Conservation (phyloP, 352 stramenopile genomes). For the Globisporangium lucens region DNA sequence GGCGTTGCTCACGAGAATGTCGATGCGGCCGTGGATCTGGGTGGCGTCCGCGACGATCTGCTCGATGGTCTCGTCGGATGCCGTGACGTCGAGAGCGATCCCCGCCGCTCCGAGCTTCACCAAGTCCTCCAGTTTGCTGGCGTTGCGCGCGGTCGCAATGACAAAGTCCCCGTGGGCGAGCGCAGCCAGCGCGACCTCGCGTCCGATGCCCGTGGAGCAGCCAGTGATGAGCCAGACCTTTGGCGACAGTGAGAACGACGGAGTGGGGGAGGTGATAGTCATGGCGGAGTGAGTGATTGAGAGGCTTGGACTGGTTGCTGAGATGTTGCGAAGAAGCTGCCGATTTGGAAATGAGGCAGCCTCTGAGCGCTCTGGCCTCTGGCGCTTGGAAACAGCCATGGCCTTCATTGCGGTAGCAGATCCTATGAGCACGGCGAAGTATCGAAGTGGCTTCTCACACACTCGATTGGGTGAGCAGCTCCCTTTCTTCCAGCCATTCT, state of each 20-base stretch:
- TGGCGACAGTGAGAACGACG: neutral
- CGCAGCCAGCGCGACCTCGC: conserved; percentile 26
- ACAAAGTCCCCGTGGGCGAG: conserved; percentile 30
- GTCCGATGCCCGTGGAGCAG: conserved; percentile 19
- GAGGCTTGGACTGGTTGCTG: too few species aligned
- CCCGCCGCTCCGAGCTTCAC: conserved; percentile 24
- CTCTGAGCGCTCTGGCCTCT: too few species aligned
- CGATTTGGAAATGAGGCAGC: too few species aligned
- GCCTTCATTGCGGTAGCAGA: too few species aligned
- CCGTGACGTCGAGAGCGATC: neutral
- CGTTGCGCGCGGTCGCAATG: conserved; percentile 35
- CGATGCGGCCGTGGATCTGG: conserved; percentile 27
- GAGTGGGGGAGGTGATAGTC: too few species aligned
- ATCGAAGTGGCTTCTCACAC: too few species aligned
- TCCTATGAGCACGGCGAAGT: too few species aligned
- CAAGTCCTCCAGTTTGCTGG: conserved; percentile 26
- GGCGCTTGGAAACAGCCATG: too few species aligned
- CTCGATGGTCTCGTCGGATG: too few species aligned
- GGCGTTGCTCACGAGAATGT: conserved; percentile 45
- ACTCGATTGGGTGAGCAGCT: too few species aligned
- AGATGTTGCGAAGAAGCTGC: too few species aligned
- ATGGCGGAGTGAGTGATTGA: neutral
- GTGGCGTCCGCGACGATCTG: conserved; percentile 21
- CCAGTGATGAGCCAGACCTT: conserved; percentile 20
- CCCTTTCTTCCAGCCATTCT: too few species aligned